Conservation (phyloP, 106 monocot genomes). For the Cymbidium sinense region DNA sequence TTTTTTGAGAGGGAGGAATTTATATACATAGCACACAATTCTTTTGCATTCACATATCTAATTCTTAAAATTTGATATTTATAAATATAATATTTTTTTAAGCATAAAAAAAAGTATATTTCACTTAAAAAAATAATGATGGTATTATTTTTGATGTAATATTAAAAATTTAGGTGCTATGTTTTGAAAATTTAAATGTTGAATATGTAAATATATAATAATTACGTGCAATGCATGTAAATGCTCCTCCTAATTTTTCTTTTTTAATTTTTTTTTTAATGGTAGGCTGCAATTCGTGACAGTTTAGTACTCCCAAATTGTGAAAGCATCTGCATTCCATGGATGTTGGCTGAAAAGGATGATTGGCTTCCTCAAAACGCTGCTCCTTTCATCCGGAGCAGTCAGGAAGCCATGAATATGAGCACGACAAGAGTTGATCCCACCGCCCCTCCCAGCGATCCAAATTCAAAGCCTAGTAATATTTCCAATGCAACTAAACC, state of each 20-base stretch:
- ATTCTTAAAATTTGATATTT: too few species aligned
- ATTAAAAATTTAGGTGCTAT: too few species aligned
- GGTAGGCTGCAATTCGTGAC: slow-evolving; percentile 67
- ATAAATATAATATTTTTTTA: too few species aligned
- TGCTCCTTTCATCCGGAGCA: slow-evolving; percentile 72
- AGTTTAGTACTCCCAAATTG: slow-evolving; percentile 81
- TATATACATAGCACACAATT: too few species aligned
- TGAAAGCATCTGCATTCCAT: slow-evolving; percentile 69
- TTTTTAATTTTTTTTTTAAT: neutral
- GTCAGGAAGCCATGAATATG: slow-evolving; percentile 35
- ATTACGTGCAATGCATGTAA: neutral
- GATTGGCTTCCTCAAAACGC: slow-evolving; percentile 74
- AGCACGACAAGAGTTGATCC: slow-evolving; percentile 16
- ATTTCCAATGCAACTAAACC: slow-evolving; percentile 2
- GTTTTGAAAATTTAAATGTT: too few species aligned
- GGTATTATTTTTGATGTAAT: too few species aligned
- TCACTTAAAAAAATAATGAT: too few species aligned
- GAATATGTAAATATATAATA: too few species aligned
- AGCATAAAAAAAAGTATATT: too few species aligned
- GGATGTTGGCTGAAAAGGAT: slow-evolving; percentile 91
- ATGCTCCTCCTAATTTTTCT: neutral
- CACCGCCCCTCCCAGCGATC: slow-evolving; percentile 18
- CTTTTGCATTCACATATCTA: too few species aligned
- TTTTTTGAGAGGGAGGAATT: too few species aligned
- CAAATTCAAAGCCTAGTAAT: slow-evolving; percentile 12